Percentiles rank a stretch among this genome's conserved stretches.
Conservation (phyloP, 2,329 filamentous ascomycete genomes). For the Hymenoscyphus fructigenus region DNA sequence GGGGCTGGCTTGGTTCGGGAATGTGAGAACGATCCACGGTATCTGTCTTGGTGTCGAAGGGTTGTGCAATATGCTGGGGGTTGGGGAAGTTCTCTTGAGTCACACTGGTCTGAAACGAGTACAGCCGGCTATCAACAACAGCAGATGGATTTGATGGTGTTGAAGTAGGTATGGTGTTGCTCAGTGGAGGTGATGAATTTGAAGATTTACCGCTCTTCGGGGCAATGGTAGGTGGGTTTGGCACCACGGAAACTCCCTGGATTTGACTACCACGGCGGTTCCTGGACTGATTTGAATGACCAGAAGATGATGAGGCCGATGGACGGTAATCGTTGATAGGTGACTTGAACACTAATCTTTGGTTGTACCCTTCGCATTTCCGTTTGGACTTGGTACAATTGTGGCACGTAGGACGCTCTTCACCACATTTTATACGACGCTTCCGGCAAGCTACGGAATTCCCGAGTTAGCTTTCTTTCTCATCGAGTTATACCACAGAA, state of each 20-base stretch:
- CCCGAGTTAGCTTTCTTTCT: background rate
- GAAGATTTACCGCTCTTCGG: conserved; percentile 17
- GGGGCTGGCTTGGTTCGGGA: conserved; percentile 17
- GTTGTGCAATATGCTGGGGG: background rate
- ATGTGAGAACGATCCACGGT: conserved; percentile 25
- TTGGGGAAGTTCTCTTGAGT: conserved; percentile 1
- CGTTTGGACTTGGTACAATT: conserved; percentile 88
- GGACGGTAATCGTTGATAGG: conserved; percentile 58
- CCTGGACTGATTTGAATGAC: conserved; percentile 13
- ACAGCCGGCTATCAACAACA: conserved; percentile 12
- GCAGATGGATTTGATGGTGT: conserved; percentile 10
- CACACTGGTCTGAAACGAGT: conserved; percentile 10
- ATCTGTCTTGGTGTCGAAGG: conserved; percentile 13
- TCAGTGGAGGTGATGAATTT: conserved; percentile 3
- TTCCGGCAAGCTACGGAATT: conserved; percentile 72
- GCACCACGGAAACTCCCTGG: conserved; percentile 6
- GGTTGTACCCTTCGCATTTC: conserved; percentile 79
- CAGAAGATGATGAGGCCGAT: conserved; percentile 37
- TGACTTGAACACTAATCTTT: conserved; percentile 77
- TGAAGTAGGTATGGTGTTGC: conserved; percentile 8
- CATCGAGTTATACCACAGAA: background rate
- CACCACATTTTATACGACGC: conserved; percentile 95
- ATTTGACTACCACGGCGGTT: conserved; percentile 7
- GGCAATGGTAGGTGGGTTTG: conserved; percentile 13
- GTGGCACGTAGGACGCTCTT: conserved; percentile 76